phyloP scores from a whole-genome alignment of 495 filamentous ascomycete genomes.

The Rhypophila decipiens region DNA sequence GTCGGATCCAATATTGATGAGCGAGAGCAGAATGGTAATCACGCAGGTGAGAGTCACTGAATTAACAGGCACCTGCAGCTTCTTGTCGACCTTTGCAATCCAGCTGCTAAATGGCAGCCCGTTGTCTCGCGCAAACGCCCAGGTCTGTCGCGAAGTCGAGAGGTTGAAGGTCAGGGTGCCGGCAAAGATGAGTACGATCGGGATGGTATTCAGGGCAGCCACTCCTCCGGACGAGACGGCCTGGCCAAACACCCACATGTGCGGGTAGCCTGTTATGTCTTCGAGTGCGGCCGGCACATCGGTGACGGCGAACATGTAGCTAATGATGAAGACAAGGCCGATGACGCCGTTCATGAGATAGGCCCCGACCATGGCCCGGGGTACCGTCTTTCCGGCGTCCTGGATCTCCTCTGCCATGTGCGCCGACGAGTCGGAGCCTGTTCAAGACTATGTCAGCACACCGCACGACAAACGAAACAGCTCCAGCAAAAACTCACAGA shows the following conservation, averaged over 20 bases:
- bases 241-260: background rate
- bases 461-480: background rate
- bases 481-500: background rate
- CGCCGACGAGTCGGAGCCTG: background rate
- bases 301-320: background rate
- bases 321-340: background rate
- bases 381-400: background rate
- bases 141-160: background rate
- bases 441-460: background rate
- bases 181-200: background rate
- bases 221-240: background rate
- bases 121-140: background rate
- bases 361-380: background rate
- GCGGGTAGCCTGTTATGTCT: background rate
- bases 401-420: background rate
- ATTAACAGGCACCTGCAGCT: background rate
- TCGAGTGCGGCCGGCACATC: background rate
- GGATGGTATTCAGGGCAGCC: background rate
- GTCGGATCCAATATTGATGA: background rate
- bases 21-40: background rate
- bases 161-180: background rate
- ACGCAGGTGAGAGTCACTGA: background rate
- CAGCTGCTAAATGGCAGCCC: background rate
- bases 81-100: background rate
- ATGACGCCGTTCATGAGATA: background rate